phyloP scores from a whole-genome alignment of 1,284 basidiomycete species.

The Tilletia caries region DNA sequence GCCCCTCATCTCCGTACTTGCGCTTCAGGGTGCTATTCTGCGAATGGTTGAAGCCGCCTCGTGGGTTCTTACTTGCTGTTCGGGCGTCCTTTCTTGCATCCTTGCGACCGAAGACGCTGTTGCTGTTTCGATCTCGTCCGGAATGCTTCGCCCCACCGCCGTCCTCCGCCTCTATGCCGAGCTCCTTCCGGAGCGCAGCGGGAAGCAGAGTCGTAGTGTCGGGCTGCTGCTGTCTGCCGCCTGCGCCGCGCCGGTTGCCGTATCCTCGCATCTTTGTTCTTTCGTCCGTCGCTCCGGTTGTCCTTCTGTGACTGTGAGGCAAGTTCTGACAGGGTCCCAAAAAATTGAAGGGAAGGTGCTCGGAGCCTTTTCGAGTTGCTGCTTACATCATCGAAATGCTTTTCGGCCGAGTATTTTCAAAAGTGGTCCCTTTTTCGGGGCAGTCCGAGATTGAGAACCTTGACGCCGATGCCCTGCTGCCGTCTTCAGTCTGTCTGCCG shows the following conservation, averaged over 20 bases:
- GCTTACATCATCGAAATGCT: neutral
- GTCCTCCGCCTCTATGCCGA: conserved; percentile 27
- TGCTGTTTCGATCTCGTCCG: conserved; percentile 19
- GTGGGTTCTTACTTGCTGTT: conserved; percentile 11
- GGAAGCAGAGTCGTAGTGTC: conserved; percentile 38
- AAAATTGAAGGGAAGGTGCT: neutral
- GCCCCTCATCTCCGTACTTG: neutral
- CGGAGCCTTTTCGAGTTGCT: neutral
- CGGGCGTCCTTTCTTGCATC: conserved; percentile 19
- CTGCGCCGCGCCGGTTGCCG: no score
- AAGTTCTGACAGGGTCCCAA: neutral
- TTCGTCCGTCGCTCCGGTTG: no score
- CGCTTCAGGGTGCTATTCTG: neutral
- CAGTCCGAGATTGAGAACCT: neutral
- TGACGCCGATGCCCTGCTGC: neutral
- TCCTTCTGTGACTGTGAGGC: neutral
- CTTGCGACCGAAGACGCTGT: conserved; percentile 19
- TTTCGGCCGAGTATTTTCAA: conserved; percentile 1
- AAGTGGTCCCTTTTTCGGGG: neutral
- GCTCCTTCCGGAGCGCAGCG: conserved; percentile 43
- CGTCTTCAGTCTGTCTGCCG: neutral
- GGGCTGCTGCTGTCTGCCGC: no score
- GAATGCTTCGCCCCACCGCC: neutral
- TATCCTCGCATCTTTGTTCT: no score
- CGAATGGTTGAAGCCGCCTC: no score